Conservation (phyloP, 2,329 filamentous ascomycete species). For the Exophiala sideris region DNA sequence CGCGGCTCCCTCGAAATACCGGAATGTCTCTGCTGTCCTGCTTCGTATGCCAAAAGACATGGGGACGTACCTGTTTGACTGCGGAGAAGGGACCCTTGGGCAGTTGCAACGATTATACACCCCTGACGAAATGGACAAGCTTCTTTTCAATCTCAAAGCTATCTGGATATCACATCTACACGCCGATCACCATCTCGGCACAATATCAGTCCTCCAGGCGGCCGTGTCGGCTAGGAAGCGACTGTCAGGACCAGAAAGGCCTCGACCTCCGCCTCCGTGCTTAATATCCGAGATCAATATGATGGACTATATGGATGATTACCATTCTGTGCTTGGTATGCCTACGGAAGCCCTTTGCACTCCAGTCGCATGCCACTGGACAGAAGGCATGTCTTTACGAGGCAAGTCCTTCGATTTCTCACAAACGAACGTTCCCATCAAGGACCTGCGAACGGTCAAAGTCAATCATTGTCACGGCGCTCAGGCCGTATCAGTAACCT, state of each 20-base stretch:
- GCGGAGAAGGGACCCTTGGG: slow-evolving; percentile 86
- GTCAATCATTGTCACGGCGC: slow-evolving; percentile 80
- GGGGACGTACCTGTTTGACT: slow-evolving; percentile 88
- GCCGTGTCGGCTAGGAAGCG: slow-evolving; percentile 4
- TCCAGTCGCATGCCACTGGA: slow-evolving; percentile 40
- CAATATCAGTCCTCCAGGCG: slow-evolving; percentile 63
- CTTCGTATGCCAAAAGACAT: slow-evolving; percentile 71
- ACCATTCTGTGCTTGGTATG: slow-evolving; percentile 55
- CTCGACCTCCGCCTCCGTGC: slow-evolving; percentile 32
- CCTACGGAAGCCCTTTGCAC: slow-evolving; percentile 44
- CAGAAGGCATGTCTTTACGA: slow-evolving; percentile 15
- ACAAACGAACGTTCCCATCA: slow-evolving; percentile 16
- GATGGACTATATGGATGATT: slow-evolving; percentile 74
- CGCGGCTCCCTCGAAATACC: slow-evolving; percentile 83
- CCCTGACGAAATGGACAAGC: slow-evolving; percentile 60
- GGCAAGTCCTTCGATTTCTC: slow-evolving; percentile 17
- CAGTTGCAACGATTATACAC: slow-evolving; percentile 75
- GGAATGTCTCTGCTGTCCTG: slow-evolving; percentile 88
- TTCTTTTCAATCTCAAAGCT: slow-evolving; percentile 73
- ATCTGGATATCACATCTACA: slow-evolving; percentile 96
- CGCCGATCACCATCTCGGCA: slow-evolving; percentile 92
- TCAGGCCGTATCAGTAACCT: slow-evolving; percentile 72
- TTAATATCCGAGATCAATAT: slow-evolving; percentile 70
- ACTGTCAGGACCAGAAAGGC: background rate
- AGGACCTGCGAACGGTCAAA: slow-evolving; percentile 59